Evolutionary conservation across 2,329 filamentous ascomycete species (phyloP).

Genomic region (Xylaria sp.): DNA sequence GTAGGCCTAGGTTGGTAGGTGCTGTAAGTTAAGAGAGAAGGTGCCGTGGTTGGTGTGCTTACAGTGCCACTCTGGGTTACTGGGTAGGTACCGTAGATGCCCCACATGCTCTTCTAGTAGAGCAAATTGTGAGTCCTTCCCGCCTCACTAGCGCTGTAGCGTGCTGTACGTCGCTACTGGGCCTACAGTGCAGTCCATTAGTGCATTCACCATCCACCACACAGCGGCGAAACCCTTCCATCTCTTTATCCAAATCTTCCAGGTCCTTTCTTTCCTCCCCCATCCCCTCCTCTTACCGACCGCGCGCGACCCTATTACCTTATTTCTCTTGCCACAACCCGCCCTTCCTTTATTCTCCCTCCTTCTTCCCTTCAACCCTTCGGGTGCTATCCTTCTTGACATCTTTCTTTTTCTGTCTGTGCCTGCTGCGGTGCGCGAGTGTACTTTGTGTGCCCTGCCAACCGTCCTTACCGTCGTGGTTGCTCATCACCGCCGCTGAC

Average conservation of each 20-base stretch:
- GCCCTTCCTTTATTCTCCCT: slow-evolving; percentile 44
- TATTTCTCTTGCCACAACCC: slow-evolving; percentile 37
- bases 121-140: neutral
- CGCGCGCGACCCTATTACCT: slow-evolving; percentile 19
- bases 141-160: no score
- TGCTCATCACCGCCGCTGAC: slow-evolving; percentile 37
- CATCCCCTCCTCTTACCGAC: slow-evolving; percentile 37
- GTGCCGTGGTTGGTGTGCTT: no score
- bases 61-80: neutral
- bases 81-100: neutral
- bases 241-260: slow-evolving; percentile 28
- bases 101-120: neutral
- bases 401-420: slow-evolving; percentile 39
- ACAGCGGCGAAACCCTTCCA: slow-evolving; percentile 18
- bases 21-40: no score
- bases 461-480: slow-evolving; percentile 37
- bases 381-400: slow-evolving; percentile 44
- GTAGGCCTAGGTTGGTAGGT: no score
- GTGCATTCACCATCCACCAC: slow-evolving; percentile 1
- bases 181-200: neutral
- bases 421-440: slow-evolving; percentile 33
- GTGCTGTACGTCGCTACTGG: no score
- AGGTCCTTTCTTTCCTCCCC: slow-evolving; percentile 38
- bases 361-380: slow-evolving; percentile 40
- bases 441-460: slow-evolving; percentile 28